Percentiles rank a stretch among this genome's conserved stretches.
Conservation (phyloP, 2,329 filamentous ascomycete genomes). For the Talaromyces sp. region DNA sequence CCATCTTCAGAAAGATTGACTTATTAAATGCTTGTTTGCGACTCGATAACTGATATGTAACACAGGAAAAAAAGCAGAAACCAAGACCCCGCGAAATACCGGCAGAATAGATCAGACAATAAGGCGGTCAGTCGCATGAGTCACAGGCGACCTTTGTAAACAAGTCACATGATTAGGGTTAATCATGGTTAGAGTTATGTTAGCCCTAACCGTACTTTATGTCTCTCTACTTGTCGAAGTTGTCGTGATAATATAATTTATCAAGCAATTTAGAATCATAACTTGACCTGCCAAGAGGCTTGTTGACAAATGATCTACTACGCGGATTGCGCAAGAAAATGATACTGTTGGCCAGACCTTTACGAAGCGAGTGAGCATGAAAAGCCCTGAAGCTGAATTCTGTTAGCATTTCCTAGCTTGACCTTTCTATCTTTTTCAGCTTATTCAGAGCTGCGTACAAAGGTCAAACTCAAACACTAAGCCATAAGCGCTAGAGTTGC, state of each 20-base stretch:
- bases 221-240: neutral
- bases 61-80: neutral
- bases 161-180: neutral
- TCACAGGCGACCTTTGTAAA: neutral
- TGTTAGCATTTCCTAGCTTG: neutral
- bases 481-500: neutral
- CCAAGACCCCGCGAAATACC: neutral
- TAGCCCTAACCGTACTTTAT: neutral
- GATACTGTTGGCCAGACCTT: neutral
- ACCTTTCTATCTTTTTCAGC: neutral
- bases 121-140: neutral
- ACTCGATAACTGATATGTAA: neutral
- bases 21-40: neutral
- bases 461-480: neutral
- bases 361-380: neutral
- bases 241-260: neutral
- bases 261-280: neutral
- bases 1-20: neutral
- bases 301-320: neutral
- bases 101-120: neutral
- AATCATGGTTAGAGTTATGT: neutral
- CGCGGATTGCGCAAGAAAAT: neutral
- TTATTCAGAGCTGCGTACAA: neutral
- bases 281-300: neutral
- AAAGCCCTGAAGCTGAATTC: neutral